Evolutionary conservation across 192 early-diverging fungal genomes (phyloP), one percentile per base, ranked within the genome.

Genomic region (Haplosporangium gracile): DNA sequence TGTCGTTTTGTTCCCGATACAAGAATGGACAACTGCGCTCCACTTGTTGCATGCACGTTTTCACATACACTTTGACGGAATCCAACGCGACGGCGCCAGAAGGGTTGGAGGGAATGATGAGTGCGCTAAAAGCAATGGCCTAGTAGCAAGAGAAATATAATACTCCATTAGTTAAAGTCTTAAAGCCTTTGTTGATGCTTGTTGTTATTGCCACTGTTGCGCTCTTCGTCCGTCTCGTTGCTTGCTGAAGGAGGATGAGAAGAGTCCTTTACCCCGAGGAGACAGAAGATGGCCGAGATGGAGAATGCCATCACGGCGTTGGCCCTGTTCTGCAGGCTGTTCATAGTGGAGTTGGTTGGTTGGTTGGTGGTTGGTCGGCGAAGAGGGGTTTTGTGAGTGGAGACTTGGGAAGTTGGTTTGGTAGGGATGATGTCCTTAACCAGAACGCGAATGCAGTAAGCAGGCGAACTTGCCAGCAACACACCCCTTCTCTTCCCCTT

Each of bases 291-390:
- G 60, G 93, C 94, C 20, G 93, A 91, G 71, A 93, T 76, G 70
- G 92, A 90, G 88, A 93, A 93, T 22, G 94, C 91, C 32, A 91
- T 76, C 9, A 93, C 90, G 55, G 92, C 87, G 78, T 93, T 94
- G 70, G 82, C 88, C 32, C 94, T 89, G 77, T 90, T 88, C 51
- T 87, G 77, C 18, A 88, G 65, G 45, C 76, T 88, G 77, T 90
- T 89, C 90, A 90, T 90, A 57, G 72, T 24, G 26, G 29, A 29
- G n/a, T 26, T n/a, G 29, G 29, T 26, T 5, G 74, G 20, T 16
- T 24, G 26, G 40, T 22, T 29, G 15, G 38, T 26, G n/a, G 45
- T 34, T 15, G 53, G 36, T 76, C 8, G 34, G 40, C n/a, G 38
- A 65, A 42, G 75, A 68, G 10, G 55, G 16, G 22, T n/a, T 15